Percentiles rank a stretch among this genome's conserved stretches.
Evolutionary conservation across 2,329 filamentous ascomycete genomes (phyloP).

Genomic region (Cercospora sojina): DNA sequence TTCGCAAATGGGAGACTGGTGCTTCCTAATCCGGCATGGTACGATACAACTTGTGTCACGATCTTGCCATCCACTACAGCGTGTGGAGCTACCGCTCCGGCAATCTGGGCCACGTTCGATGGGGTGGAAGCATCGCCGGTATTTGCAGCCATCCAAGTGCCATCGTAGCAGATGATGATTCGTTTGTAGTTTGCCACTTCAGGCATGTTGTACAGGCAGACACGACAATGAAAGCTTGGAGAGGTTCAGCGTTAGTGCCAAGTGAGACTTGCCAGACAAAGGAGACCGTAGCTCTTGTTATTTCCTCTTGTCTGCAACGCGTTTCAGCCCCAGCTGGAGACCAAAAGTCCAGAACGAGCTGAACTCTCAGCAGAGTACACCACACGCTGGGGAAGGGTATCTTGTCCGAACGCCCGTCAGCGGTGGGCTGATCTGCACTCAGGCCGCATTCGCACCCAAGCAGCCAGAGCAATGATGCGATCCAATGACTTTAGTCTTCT

Average conservation of each 20-base stretch:
- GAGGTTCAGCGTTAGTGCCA: neutral
- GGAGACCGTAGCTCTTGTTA: neutral
- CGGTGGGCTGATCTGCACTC: neutral
- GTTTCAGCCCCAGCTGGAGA: neutral
- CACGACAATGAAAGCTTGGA: neutral
- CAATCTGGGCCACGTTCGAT: conserved; percentile 49
- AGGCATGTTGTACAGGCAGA: neutral
- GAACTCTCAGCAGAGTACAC: neutral
- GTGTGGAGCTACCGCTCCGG: conserved; percentile 47
- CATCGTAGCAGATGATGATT: conserved; percentile 20
- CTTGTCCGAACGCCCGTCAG: neutral
- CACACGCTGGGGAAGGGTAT: neutral
- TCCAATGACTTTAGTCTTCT: neutral
- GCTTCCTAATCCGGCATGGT: conserved; percentile 48
- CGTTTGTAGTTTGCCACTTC: conserved; percentile 13
- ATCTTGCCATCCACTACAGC: conserved; percentile 34
- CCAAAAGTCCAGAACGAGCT: neutral
- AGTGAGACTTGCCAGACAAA: neutral
- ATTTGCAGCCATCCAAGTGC: conserved; percentile 42
- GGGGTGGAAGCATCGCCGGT: conserved; percentile 44
- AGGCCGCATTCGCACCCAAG: neutral
- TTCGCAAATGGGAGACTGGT: conserved; percentile 36
- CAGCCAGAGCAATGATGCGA: neutral
- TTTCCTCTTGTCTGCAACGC: neutral
- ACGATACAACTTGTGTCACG: conserved; percentile 51